Conservation (phyloP, 805 yeast species). For the Saccharomycopsis fodiens region DNA sequence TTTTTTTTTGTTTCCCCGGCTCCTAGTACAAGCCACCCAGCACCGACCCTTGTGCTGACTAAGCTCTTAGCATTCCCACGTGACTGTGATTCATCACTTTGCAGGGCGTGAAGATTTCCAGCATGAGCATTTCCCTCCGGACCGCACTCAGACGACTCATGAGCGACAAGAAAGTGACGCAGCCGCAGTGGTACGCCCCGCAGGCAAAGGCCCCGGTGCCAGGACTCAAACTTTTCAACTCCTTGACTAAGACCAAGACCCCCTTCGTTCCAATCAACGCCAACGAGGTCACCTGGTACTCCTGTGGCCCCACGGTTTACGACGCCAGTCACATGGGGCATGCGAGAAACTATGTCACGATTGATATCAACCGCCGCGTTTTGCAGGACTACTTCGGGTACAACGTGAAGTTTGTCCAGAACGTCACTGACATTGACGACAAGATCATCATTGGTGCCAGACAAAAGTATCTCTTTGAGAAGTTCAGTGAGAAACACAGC, state of each 20-base stretch:
- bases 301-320: slow-evolving; percentile 98
- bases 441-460: slow-evolving; percentile 93
- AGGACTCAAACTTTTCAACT: slow-evolving; percentile 63
- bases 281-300: slow-evolving; percentile 82
- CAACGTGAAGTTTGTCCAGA: slow-evolving; percentile 81
- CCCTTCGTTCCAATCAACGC: slow-evolving; percentile 63
- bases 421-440: slow-evolving; percentile 98
- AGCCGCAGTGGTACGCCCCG: slow-evolving; percentile 43
- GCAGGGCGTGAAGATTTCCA: too few species aligned
- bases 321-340: slow-evolving; percentile 98
- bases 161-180: slow-evolving; percentile 32
- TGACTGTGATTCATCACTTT: not conserved
- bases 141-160: slow-evolving; percentile 21
- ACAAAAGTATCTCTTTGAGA: slow-evolving; percentile 72
- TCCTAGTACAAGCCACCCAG: too few species aligned
- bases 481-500: slow-evolving; percentile 33
- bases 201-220: slow-evolving; percentile 26
- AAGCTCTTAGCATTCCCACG: too few species aligned
- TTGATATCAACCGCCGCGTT: slow-evolving; percentile 86
- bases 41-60: too few species aligned
- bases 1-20: too few species aligned
- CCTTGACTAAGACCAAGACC: slow-evolving; percentile 75
- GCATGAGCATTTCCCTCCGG: not conserved
- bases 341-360: slow-evolving; percentile 93
- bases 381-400: slow-evolving; percentile 89